Evolutionary conservation across 176 grass and related monocot genomes (phyloP), one percentile per base, ranked within the genome.

Genomic region (Calamus simplicifolius): DNA sequence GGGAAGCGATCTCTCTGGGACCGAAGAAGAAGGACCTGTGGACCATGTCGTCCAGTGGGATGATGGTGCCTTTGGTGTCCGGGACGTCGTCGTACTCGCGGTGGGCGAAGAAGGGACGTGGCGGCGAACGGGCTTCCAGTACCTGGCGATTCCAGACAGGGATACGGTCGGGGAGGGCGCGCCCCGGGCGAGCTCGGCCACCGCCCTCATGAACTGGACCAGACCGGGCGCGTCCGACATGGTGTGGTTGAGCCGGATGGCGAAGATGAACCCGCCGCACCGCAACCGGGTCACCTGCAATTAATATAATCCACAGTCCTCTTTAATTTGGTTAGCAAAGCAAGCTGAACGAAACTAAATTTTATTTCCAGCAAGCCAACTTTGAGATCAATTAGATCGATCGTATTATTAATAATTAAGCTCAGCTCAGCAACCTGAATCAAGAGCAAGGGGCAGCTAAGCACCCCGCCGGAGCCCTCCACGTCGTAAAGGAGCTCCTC

Each of bases 21-120:
- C 91, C 83, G 64, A 96, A 90, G 80, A 90, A 87, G 71, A 96
- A 87, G 52, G 91, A 90, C 8, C 72, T 68, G 50, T 87, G 83
- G 12, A 18, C 72, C 86, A 90, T 87, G 75, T 90, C 80, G 70
- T 90, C 83, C 0, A 90, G 80, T 18, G 86, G 83, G 48, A 90
- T 58, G 61, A 87, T 54, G 61, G 83, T 87, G 49, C 83, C 83
- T 52, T 82, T 90, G 59, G 83, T 87, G 75, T 95, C 86, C 5
- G 80, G 59, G 5, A 96, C 83, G 19, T 71, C 71, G 21, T 96
- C 86, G 57, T 87, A 96, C 75, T 96, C 86, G 4, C 77, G 80
- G 67, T 90, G 86, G 4, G 28, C 72, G 38, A 84, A 90, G 13
- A 27, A 4, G 25, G 80, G 83, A 0, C 69, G 68, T 4, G 75